Percentiles rank a stretch among this genome's conserved stretches.
These are phyloP conservation scores for Botrytis sinoallii DNA, from an alignment of 2,329 filamentous ascomycete species.

Conservation along the genomic window DNA sequence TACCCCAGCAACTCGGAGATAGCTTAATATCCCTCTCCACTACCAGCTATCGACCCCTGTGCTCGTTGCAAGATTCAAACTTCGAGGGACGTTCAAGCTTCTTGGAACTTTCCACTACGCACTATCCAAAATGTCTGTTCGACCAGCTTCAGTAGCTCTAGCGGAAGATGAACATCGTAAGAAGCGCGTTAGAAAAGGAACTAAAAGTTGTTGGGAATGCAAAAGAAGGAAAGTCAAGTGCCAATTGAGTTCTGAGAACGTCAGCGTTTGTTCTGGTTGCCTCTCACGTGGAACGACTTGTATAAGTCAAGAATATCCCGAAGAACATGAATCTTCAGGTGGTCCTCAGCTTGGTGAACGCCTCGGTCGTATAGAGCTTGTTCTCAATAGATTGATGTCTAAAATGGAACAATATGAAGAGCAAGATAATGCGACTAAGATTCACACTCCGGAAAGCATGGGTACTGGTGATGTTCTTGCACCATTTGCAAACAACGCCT, in stretches of 20 bases:
- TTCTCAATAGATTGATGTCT: constrained; percentile 33
- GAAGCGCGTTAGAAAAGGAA: constrained; percentile 47
- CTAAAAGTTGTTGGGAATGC: constrained; percentile 57
- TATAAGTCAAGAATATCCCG: constrained; percentile 37
- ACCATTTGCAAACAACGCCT: constrained; percentile 23
- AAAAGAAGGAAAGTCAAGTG: constrained; percentile 52
- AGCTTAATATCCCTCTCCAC: neutral
- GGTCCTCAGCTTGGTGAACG: constrained; percentile 34
- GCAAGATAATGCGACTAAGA: constrained; percentile 31
- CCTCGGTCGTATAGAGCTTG: constrained; percentile 34
- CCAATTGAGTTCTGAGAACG: constrained; percentile 42
- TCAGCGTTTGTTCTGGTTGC: constrained; percentile 47
- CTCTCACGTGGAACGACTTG: constrained; percentile 40
- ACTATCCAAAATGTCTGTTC: neutral
- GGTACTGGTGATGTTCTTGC: constrained; percentile 32
- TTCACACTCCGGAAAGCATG: constrained; percentile 34
- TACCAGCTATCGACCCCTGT: neutral
- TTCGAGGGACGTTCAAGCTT: neutral
- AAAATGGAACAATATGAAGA: constrained; percentile 35
- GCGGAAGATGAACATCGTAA: constrained; percentile 31
- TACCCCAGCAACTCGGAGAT: neutral
- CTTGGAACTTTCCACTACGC: neutral
- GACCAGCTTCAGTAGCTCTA: constrained; percentile 7
- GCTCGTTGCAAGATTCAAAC: neutral
- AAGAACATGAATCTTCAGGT: constrained; percentile 33